These are phyloP conservation scores for Arxiozyma heterogenica DNA, from an alignment of 1,139 yeast species.

Conservation along the genomic window DNA sequence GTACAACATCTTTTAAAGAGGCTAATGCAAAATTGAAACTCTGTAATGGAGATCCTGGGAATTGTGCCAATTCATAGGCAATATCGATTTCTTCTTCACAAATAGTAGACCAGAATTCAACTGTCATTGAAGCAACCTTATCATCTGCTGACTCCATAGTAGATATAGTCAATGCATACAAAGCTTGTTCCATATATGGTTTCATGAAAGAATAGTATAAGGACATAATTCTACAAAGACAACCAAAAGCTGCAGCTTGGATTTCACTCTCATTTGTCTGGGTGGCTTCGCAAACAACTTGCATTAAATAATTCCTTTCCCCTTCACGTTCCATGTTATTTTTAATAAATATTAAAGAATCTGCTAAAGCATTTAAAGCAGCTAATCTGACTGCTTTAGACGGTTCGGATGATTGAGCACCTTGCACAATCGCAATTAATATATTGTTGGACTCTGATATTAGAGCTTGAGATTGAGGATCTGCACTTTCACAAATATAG, in stretches of 20 bases:
- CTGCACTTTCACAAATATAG: slow-evolving; percentile 90
- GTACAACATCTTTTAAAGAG: slow-evolving; percentile 78
- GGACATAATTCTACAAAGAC: slow-evolving; percentile 86
- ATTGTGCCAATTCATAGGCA: slow-evolving; percentile 57
- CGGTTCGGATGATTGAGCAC: slow-evolving; percentile 79
- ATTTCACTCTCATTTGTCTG: slow-evolving; percentile 75
- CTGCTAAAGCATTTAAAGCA: slow-evolving; percentile 84
- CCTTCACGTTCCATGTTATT: slow-evolving; percentile 86
- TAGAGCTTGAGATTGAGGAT: slow-evolving; percentile 72
- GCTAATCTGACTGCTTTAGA: slow-evolving; percentile 70
- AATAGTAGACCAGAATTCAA: slow-evolving; percentile 95
- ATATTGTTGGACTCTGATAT: slow-evolving; percentile 85
- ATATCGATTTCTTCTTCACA: slow-evolving; percentile 93
- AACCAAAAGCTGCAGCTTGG: slow-evolving; percentile 94
- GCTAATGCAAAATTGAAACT: slow-evolving; percentile 69
- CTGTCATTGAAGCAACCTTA: slow-evolving; percentile 94
- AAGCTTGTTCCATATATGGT: slow-evolving; percentile 94
- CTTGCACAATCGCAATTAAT: slow-evolving; percentile 91
- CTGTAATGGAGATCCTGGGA: slow-evolving; percentile 36
- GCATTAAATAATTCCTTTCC: slow-evolving; percentile 95
- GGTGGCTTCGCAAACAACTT: slow-evolving; percentile 96
- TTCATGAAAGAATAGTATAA: slow-evolving; percentile 83
- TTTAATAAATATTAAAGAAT: slow-evolving; percentile 82
- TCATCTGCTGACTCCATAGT: slow-evolving; percentile 78
- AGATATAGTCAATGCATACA: slow-evolving; percentile 77